Evolutionary conservation across 2,329 filamentous ascomycete species (phyloP).

Genomic region (Aspergillus floridensis): DNA sequence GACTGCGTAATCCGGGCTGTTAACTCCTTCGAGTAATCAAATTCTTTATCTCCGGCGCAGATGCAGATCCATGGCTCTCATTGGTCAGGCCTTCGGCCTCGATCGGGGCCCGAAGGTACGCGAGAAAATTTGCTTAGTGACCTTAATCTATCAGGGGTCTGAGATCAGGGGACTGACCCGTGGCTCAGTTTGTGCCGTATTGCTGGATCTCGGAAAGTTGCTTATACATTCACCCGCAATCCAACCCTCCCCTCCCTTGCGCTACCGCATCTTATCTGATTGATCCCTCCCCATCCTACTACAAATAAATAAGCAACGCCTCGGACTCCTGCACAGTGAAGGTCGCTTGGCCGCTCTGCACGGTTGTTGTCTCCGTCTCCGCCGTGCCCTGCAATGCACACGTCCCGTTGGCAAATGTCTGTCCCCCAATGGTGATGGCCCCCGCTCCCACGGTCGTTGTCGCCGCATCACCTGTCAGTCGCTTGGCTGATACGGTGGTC

Average conservation of each 20-base stretch:
- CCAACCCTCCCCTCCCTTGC: too few relatives aligned
- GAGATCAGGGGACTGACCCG: too few relatives aligned
- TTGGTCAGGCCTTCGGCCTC: not conserved
- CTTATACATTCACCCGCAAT: too few relatives aligned
- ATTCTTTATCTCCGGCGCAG: not conserved
- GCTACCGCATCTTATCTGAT: slow-evolving; percentile 1
- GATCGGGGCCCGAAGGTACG: not conserved
- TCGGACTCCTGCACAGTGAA: slow-evolving; percentile 49
- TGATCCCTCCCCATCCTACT: not conserved
- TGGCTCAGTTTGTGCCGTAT: not conserved
- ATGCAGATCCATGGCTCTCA: not conserved
- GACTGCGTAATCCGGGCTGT: not conserved
- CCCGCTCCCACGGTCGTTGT: slow-evolving; percentile 47
- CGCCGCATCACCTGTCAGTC: slow-evolving; percentile 47
- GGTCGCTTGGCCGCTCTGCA: slow-evolving; percentile 33
- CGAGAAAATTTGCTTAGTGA: not conserved
- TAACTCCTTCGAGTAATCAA: not conserved
- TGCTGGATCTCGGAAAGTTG: not conserved
- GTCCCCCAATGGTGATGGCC: slow-evolving; percentile 46
- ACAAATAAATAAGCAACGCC: slow-evolving; percentile 50
- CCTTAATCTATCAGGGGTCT: too few relatives aligned
- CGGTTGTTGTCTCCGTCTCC: slow-evolving; percentile 16
- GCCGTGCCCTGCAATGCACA: slow-evolving; percentile 45
- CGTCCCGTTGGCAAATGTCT: slow-evolving; percentile 47
- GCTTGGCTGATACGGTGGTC: slow-evolving; percentile 40